Evolutionary conservation across 2,329 filamentous ascomycete species (phyloP).

Genomic region (Phialocephala subalpina): DNA sequence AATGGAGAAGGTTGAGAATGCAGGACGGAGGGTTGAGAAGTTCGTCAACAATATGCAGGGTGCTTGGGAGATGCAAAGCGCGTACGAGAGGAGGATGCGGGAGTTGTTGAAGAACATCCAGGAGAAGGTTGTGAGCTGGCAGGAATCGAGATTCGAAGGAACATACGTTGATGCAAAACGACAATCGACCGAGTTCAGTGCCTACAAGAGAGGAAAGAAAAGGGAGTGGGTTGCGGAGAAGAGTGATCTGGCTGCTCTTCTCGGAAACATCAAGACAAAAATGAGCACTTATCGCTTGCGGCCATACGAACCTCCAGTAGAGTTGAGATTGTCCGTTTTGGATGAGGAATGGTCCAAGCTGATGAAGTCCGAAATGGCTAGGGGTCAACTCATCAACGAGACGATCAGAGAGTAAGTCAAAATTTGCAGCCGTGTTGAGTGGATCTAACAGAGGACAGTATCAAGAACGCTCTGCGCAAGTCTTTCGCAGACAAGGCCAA

Average conservation of each 20-base stretch:
- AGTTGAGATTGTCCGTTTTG: constrained; percentile 82
- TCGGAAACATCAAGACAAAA: constrained; percentile 99
- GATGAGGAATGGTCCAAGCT: constrained; percentile 84
- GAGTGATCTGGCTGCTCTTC: constrained; percentile 88
- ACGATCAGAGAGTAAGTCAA: constrained; percentile 85
- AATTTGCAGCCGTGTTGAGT: neutral
- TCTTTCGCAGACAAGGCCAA: constrained; percentile 98
- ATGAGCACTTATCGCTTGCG: constrained; percentile 91
- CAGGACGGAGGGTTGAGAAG: constrained; percentile 94
- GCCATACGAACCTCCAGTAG: constrained; percentile 87
- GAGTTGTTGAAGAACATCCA: constrained; percentile 79
- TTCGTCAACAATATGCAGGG: constrained; percentile 99
- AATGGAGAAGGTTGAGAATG: constrained; percentile 98
- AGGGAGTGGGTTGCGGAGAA: constrained; percentile 97
- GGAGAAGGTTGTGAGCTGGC: constrained; percentile 79
- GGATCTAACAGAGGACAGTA: constrained; percentile 58
- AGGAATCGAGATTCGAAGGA: constrained; percentile 82
- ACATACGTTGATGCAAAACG: constrained; percentile 93
- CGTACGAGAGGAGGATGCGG: constrained; percentile 90
- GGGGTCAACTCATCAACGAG: constrained; percentile 95
- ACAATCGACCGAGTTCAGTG: constrained; percentile 81
- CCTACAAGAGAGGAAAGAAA: constrained; percentile 92
- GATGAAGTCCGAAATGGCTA: constrained; percentile 83
- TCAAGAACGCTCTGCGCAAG: constrained; percentile 92
- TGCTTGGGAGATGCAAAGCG: constrained; percentile 99